A percentile compares a stretch with the other conserved stretches of the same genome.
These are phyloP conservation scores for Ganoderma boninense DNA, from an alignment of 1,284 basidiomycete species.

Conservation along the genomic window DNA sequence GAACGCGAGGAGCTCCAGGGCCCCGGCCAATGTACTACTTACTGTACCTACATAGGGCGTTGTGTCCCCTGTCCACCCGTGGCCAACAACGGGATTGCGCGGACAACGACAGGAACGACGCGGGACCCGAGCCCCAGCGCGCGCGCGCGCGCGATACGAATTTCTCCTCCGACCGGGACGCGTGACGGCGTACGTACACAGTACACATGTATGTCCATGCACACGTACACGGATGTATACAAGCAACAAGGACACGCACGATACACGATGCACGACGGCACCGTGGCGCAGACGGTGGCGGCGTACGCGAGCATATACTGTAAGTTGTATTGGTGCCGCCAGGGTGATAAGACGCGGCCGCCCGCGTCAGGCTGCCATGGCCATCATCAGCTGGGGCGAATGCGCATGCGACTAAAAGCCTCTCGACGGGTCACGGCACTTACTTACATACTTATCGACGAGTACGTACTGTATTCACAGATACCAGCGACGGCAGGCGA, in stretches of 20 bases:
- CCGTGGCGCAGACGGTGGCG: not conserved
- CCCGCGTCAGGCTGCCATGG: constrained; percentile 16
- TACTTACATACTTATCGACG: too few species aligned
- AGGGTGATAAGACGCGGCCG: constrained; percentile 11
- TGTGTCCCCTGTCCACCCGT: too few species aligned
- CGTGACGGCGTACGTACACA: not conserved
- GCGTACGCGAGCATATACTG: not conserved
- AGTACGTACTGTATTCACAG: too few species aligned
- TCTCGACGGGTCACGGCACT: not conserved
- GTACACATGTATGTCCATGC: not conserved
- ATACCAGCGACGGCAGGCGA: not conserved
- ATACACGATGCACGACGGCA: not conserved
- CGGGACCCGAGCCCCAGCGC: too few species aligned
- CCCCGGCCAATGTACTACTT: not conserved
- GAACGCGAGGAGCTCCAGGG: not conserved
- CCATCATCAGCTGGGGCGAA: too few species aligned
- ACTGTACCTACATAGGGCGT: too few species aligned
- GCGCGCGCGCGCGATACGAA: not conserved
- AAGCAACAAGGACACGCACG: too few species aligned
- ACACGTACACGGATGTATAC: not conserved
- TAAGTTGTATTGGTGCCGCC: too few species aligned
- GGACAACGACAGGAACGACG: too few species aligned
- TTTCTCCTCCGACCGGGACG: too few species aligned
- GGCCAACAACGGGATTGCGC: too few species aligned
- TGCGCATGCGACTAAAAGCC: constrained; percentile 13